phyloP scores from a whole-genome alignment of 495 filamentous ascomycete species.

The Pyrenopolyporus hunteri region DNA sequence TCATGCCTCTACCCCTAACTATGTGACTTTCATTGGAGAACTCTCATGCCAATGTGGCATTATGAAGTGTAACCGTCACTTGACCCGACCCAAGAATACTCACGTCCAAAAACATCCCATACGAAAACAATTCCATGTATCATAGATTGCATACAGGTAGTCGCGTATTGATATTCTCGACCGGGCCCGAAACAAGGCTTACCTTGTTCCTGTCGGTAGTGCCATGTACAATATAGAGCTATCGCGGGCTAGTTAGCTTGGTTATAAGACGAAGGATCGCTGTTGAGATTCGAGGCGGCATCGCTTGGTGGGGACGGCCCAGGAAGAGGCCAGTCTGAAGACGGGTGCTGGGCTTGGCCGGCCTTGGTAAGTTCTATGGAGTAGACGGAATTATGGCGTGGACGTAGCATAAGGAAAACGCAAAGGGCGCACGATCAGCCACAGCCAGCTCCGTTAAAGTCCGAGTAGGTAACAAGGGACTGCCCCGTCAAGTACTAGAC shows the following conservation, averaged over 20 bases:
- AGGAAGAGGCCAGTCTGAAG: neutral
- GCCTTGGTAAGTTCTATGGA: too few relatives aligned
- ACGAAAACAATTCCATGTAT: neutral
- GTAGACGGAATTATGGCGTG: conserved; percentile 15
- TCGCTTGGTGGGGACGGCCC: conserved; percentile 6
- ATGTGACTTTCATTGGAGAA: conserved; percentile 9
- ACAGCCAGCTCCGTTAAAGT: conserved; percentile 38
- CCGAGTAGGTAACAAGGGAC: conserved; percentile 24
- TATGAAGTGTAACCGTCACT: conserved; percentile 14
- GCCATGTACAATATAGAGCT: neutral
- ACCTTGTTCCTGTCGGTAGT: conserved; percentile 10
- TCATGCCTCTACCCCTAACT: conserved; percentile 2
- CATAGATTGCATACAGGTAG: neutral
- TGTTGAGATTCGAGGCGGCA: conserved; percentile 6
- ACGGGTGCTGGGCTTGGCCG: too few relatives aligned
- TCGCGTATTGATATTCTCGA: neutral
- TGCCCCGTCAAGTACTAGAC: too few relatives aligned
- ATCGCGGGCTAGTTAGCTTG: neutral
- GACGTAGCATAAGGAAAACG: conserved; percentile 27
- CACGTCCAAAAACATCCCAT: conserved; percentile 6
- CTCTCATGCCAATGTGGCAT: conserved; percentile 16
- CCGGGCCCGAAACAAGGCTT: conserved; percentile 4
- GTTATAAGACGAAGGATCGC: conserved; percentile 8
- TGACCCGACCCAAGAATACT: conserved; percentile 4
- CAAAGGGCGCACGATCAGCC: conserved; percentile 24